These are phyloP conservation scores for Tricholoma flavovirens DNA, from an alignment of 768 basidiomycete species.

Conservation along the genomic window DNA sequence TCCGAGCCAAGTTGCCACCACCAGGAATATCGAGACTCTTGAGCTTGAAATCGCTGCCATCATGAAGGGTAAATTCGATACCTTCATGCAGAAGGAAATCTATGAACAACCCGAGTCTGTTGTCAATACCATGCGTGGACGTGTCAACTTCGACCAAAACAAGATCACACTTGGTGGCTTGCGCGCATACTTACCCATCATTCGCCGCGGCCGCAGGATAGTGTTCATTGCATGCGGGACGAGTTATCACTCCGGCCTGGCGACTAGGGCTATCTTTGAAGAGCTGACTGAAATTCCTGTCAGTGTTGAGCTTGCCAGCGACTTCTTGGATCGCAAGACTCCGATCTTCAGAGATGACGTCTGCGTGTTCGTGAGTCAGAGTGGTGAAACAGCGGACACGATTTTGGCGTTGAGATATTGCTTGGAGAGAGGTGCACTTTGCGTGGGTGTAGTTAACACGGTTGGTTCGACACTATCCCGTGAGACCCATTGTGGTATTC, in stretches of 20 bases:
- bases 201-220: conserved; percentile 89
- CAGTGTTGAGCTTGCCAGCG: conserved; percentile 93
- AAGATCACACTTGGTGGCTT: conserved; percentile 92
- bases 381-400: conserved; percentile 98
- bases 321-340: conserved; percentile 98
- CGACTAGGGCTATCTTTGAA: conserved; percentile 96
- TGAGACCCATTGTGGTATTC: conserved; percentile 98
- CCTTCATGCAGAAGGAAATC: conserved; percentile 99
- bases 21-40: conserved; percentile 94
- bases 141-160: conserved; percentile 95
- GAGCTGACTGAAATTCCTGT: conserved; percentile 99
- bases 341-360: conserved; percentile 99
- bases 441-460: conserved; percentile 96
- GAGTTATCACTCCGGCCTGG: conserved; percentile 94
- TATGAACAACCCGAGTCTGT: conserved; percentile 99
- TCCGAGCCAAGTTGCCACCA: conserved; percentile 58
- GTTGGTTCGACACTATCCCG: conserved; percentile 97
- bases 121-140: conserved; percentile 99
- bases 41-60: conserved; percentile 99
- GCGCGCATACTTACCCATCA: conserved; percentile 91
- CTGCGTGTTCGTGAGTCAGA: conserved; percentile 93
- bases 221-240: conserved; percentile 99
- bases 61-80: conserved; percentile 99
- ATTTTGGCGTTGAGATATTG: conserved; percentile 96
- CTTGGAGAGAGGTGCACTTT: conserved; percentile 92